These are phyloP conservation scores for Venturia asperata DNA, from an alignment of 2,329 filamentous ascomycete species.

Conservation along the genomic window DNA sequence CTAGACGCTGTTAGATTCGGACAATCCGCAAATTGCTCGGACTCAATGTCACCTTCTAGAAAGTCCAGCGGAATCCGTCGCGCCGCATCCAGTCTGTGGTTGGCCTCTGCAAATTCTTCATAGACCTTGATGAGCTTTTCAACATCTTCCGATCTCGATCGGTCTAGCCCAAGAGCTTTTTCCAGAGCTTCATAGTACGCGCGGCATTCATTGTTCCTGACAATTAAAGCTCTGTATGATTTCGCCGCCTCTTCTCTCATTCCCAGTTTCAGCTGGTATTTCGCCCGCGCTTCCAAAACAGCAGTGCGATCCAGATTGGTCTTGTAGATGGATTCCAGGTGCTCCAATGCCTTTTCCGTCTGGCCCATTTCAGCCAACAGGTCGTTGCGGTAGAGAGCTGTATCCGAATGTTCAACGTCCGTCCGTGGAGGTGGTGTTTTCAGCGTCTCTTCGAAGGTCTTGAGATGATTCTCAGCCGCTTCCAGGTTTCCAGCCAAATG, in stretches of 20 bases:
- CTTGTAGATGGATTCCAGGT: conserved; percentile 72
- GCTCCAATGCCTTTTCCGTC: conserved; percentile 72
- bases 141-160: conserved; percentile 54
- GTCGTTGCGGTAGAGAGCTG: conserved; percentile 87
- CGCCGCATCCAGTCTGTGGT: conserved; percentile 75
- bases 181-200: conserved; percentile 77
- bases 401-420: conserved; percentile 91
- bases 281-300: conserved; percentile 76
- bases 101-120: conserved; percentile 72
- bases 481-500: conserved; percentile 79
- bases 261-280: conserved; percentile 73
- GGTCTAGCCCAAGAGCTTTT: conserved; percentile 57
- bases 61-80: conserved; percentile 85
- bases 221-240: conserved; percentile 72
- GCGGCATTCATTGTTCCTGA: conserved; percentile 81
- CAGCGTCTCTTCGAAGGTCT: conserved; percentile 86
- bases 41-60: conserved; percentile 49
- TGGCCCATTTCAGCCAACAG: conserved; percentile 90
- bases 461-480: conserved; percentile 85
- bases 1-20: conserved; percentile 33
- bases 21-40: background rate
- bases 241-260: conserved; percentile 72
- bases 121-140: conserved; percentile 73
- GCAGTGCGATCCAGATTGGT: conserved; percentile 75
- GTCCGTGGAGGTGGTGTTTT: conserved; percentile 69